These are phyloP conservation scores for Phytopythium chamaehyphon DNA, from an alignment of 352 stramenopile genomes.

Conservation along the genomic window DNA sequence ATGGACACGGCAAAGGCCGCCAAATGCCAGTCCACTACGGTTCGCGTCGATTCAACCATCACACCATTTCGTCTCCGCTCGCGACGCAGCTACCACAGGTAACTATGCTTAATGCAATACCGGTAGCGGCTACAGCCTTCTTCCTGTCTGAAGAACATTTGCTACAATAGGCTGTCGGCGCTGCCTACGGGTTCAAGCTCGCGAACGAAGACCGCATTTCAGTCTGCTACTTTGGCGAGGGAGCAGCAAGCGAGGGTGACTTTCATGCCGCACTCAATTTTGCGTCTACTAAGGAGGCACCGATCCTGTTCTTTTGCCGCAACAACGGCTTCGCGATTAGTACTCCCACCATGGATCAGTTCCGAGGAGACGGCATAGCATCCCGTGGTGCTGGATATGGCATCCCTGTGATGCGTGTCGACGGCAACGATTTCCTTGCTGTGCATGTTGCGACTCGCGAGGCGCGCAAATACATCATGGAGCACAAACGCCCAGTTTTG, in stretches of 20 bases:
- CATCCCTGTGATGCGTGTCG: constrained; percentile 96
- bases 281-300: constrained; percentile 93
- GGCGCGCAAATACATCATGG: constrained; percentile 89
- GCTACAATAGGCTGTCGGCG: constrained; percentile 88
- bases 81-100: constrained; percentile 96
- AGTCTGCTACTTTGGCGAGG: constrained; percentile 97
- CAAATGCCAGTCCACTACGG: constrained; percentile 99
- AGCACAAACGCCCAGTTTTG: constrained; percentile 90
- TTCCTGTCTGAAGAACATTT: neutral
- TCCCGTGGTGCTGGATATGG: constrained; percentile 93
- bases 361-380: constrained; percentile 96
- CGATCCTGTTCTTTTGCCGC: constrained; percentile 97
- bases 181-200: constrained; percentile 96
- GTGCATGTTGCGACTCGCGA: constrained; percentile 90
- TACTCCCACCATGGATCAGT: constrained; percentile 95
- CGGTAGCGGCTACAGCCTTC: neutral
- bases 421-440: constrained; percentile 97
- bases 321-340: constrained; percentile 99
- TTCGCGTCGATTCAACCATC: constrained; percentile 93
- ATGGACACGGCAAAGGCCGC: constrained; percentile 94
- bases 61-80: constrained; percentile 97
- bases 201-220: constrained; percentile 88
- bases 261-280: constrained; percentile 98
- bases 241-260: constrained; percentile 95
- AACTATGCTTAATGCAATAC: constrained; percentile 5